Evolutionary conservation across 257 asterid species (phyloP), one percentile per base, ranked within the genome.

Genomic region (Ligustrum vulgare): DNA sequence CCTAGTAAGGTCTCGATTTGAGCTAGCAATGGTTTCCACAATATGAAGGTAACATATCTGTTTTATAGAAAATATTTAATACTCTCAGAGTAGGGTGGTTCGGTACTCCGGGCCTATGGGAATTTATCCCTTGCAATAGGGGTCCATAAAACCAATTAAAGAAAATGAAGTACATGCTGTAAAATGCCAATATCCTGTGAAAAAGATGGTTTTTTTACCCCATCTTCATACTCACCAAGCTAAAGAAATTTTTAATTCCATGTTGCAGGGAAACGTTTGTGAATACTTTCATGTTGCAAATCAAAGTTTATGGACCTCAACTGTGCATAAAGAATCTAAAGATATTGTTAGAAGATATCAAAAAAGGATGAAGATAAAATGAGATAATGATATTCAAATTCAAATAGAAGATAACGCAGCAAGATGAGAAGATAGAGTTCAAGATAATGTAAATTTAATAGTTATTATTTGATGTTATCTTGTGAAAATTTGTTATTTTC

Each of bases 11-110:
- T 94, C 66, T 92, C 96, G 1, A 82, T 94, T 83, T 89, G 96
- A 60, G 96, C 97, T 23, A 97, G 99, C 3, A 96, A 94, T 83
- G 97, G 98, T 67, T 91, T 93, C 85, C 98, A 94, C 82, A 94
- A 92, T 83, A 86, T 92, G 91, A 94, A 94, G 95, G 98, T 92
- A 75, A 69, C 34, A 33, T 70, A 63, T 39, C 23, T 62, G n/a
- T 70, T 37, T 7, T 51, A 11, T 31, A 28, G 31, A 28, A 28
- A 28, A 28, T 28, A 28, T 28, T 28, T 28, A 28, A 1, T 28
- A 28, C 31, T 28, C 31, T 28, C 1, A 1, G 31, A 28, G 31
- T 28, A 28, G 31, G 31, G 31, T 28, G 31, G 1, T 1, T 28
- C 31, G 31, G 31, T 28, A 28, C 31, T 28, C 31, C 31, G 31